Evolutionary conservation across 1,139 yeast species (phyloP).

Genomic region (Hyphopichia buzzinii): DNA sequence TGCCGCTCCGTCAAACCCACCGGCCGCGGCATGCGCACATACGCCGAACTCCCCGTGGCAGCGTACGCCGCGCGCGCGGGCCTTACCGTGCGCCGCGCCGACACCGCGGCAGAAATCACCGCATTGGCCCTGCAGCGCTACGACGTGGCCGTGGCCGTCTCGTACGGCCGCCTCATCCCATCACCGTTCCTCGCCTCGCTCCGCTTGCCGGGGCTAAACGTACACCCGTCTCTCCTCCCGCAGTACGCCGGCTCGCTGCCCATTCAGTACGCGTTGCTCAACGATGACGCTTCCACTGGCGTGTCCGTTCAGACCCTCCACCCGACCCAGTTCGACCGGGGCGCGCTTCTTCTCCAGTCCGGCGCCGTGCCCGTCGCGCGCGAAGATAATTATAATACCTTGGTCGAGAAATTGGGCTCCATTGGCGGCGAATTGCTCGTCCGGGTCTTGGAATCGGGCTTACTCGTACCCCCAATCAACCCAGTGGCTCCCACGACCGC

Average conservation of each 20-base stretch:
- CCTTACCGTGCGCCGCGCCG: slow-evolving; percentile 56
- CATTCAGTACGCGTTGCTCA: slow-evolving; percentile 71
- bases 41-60: slow-evolving; percentile 59
- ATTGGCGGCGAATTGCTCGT: slow-evolving; percentile 61
- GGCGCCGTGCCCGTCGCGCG: slow-evolving; percentile 32
- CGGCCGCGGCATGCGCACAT: slow-evolving; percentile 58
- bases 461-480: slow-evolving; percentile 18
- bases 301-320: slow-evolving; percentile 89
- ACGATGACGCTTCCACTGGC: slow-evolving; percentile 66
- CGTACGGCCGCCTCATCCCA: slow-evolving; percentile 84
- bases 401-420: slow-evolving; percentile 50
- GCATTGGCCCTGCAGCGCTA: slow-evolving; percentile 27
- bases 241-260: slow-evolving; percentile 89
- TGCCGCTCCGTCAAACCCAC: slow-evolving; percentile 66
- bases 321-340: slow-evolving; percentile 82
- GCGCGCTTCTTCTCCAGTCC: slow-evolving; percentile 66
- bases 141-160: slow-evolving; percentile 80
- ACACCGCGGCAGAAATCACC: slow-evolving; percentile 52
- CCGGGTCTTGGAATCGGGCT: slow-evolving; percentile 35
- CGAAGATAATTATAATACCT: slow-evolving; percentile 40
- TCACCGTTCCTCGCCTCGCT: slow-evolving; percentile 45
- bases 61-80: slow-evolving; percentile 30
- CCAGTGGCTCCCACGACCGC: slow-evolving; percentile 20
- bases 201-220: slow-evolving; percentile 72
- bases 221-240: slow-evolving; percentile 91